phyloP scores from a whole-genome alignment of 495 filamentous ascomycete genomes.

The Talaromyces nanjingensis region DNA sequence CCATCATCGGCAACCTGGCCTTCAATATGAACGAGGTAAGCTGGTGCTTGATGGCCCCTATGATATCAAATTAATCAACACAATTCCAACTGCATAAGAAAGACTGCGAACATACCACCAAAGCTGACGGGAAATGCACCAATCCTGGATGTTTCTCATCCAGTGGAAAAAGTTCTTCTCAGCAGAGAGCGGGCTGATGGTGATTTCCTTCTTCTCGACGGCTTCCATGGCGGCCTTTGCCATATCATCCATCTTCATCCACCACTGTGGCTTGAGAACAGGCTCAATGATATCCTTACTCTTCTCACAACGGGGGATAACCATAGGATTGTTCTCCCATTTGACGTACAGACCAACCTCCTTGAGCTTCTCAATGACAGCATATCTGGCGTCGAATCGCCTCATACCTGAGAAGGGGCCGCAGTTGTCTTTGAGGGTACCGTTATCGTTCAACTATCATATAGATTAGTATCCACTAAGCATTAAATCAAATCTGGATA shows the following conservation, averaged over 20 bases:
- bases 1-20: constrained; percentile 47
- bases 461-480: constrained; percentile 13
- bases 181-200: constrained; percentile 60
- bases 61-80: not conserved
- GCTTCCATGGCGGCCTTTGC: constrained; percentile 56
- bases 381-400: constrained; percentile 70
- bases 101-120: constrained; percentile 51
- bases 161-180: constrained; percentile 68
- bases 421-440: constrained; percentile 56
- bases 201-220: constrained; percentile 61
- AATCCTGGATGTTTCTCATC: constrained; percentile 69
- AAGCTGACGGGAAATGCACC: constrained; percentile 76
- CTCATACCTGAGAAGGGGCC: constrained; percentile 61
- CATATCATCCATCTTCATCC: constrained; percentile 60
- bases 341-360: constrained; percentile 67
- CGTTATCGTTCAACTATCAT: constrained; percentile 45
- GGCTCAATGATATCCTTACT: constrained; percentile 80
- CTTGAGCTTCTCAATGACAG: constrained; percentile 61
- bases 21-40: constrained; percentile 65
- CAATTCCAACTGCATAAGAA: not conserved
- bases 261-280: constrained; percentile 73
- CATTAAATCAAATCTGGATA: not conserved
- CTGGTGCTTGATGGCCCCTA: constrained; percentile 64
- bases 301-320: constrained; percentile 65
- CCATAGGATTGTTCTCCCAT: constrained; percentile 73